phyloP scores from a whole-genome alignment of 1,139 yeast genomes.

The Geotrichum phurueaensis region DNA sequence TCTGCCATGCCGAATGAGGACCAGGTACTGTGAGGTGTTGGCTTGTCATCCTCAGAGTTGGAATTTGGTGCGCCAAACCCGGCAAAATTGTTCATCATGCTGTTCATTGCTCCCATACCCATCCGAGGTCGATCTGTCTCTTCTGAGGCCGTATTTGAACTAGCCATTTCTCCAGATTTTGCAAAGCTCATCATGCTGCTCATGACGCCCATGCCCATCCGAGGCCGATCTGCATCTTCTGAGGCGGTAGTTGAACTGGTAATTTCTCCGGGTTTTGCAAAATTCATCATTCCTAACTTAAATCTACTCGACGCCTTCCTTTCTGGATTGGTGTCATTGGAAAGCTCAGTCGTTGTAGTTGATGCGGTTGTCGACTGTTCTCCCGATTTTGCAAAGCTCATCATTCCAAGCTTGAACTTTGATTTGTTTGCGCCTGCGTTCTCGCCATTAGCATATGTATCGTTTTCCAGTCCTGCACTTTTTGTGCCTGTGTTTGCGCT shows the following conservation, averaged over 20 bases:
- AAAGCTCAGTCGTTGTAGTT: neutral
- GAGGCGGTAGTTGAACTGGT: neutral
- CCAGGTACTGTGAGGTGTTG: slow-evolving; percentile 8
- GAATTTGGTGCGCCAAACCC: neutral
- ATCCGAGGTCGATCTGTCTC: neutral
- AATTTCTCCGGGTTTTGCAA: neutral
- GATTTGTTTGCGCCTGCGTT: neutral
- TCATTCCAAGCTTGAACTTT: neutral
- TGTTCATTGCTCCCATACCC: neutral
- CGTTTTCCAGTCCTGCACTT: neutral
- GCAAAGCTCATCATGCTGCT: slow-evolving; percentile 1
- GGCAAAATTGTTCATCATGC: neutral
- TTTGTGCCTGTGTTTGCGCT: neutral
- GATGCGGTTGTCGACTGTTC: neutral
- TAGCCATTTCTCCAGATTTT: neutral
- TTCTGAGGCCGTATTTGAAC: neutral
- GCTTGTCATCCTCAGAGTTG: neutral
- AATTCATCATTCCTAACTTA: neutral
- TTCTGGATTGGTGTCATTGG: neutral
- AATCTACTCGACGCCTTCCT: neutral
- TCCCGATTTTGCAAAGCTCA: neutral
- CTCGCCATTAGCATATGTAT: neutral
- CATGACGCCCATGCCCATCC: neutral
- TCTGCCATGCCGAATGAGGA: neutral
- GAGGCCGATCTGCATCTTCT: neutral